Evolutionary conservation across 495 filamentous ascomycete species (phyloP).

Genomic region (Wilcoxina mikolae): DNA sequence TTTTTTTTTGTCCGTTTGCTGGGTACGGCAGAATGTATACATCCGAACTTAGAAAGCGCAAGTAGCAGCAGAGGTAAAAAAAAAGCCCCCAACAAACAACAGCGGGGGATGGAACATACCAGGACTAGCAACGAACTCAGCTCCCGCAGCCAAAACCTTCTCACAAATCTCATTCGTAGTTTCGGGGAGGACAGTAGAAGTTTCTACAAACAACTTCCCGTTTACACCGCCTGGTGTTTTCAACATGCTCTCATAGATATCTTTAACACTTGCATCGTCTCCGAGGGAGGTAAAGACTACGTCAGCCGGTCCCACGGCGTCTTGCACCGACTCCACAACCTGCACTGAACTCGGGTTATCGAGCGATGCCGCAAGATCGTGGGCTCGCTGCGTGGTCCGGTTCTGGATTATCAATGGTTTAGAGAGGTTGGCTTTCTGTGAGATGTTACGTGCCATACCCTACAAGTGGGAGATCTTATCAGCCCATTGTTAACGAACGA

Average conservation of each 20-base stretch:
- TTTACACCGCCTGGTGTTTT: slow-evolving; percentile 36
- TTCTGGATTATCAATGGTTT: slow-evolving; percentile 65
- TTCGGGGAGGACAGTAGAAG: slow-evolving; percentile 76
- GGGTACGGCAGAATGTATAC: too few species aligned
- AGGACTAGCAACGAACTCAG: slow-evolving; percentile 62
- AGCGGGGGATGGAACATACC: slow-evolving; percentile 22
- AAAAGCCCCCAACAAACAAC: too few species aligned
- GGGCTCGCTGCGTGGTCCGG: slow-evolving; percentile 48
- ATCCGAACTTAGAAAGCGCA: too few species aligned
- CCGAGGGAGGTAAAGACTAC: slow-evolving; percentile 75
- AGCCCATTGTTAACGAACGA: neutral
- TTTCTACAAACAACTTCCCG: slow-evolving; percentile 68
- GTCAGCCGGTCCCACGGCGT: slow-evolving; percentile 52
- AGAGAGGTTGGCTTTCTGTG: slow-evolving; percentile 55
- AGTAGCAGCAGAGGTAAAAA: too few species aligned
- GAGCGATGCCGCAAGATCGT: slow-evolving; percentile 41
- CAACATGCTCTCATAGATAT: slow-evolving; percentile 40
- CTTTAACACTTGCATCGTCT: slow-evolving; percentile 56
- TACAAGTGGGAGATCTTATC: slow-evolving; percentile 29
- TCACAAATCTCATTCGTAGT: slow-evolving; percentile 52
- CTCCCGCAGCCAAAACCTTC: slow-evolving; percentile 42
- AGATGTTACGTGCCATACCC: slow-evolving; percentile 79
- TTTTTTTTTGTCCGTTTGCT: neutral
- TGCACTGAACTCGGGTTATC: slow-evolving; percentile 38
- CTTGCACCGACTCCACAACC: slow-evolving; percentile 45